Percentiles rank a stretch among this genome's conserved stretches.
These are phyloP conservation scores for Fraxinus greggii DNA, from an alignment of 305 asterid species.

Conservation along the genomic window DNA sequence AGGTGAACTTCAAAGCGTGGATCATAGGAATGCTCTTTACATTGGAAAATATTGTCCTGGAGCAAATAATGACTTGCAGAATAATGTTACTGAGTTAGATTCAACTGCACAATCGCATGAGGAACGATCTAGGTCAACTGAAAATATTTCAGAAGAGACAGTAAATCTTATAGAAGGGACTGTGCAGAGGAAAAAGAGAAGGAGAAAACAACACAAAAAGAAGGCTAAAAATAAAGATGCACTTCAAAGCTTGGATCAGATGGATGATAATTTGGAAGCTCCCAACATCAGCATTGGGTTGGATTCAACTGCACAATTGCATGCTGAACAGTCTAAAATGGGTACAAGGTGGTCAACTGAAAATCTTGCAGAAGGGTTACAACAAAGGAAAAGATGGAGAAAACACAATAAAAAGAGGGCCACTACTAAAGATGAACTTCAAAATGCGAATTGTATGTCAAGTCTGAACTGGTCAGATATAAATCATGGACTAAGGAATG, in stretches of 20 bases:
- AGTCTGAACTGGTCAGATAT: constrained; percentile 32
- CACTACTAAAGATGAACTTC: constrained; percentile 15
- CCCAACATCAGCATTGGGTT: constrained; percentile 5
- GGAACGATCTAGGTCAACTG: constrained; percentile 23
- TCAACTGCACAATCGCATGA: constrained; percentile 21
- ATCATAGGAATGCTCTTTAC: neutral
- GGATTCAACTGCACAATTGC: constrained; percentile 24
- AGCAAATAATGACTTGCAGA: neutral
- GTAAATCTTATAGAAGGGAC: constrained; percentile 18
- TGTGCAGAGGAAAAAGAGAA: constrained; percentile 15
- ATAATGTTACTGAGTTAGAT: constrained; percentile 22
- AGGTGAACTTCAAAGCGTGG: constrained; percentile 27
- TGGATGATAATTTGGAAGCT: constrained; percentile 24
- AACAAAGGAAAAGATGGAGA: constrained; percentile 24
- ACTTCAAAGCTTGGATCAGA: constrained; percentile 7
- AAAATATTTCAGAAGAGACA: constrained; percentile 16
- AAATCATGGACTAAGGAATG: constrained; percentile 18
- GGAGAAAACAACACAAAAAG: constrained; percentile 18
- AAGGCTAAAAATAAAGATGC: constrained; percentile 19
- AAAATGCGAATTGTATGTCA: constrained; percentile 20
- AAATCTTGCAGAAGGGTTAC: constrained; percentile 15
- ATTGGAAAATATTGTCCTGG: neutral
- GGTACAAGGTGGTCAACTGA: neutral
- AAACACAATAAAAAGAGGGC: constrained; percentile 19
- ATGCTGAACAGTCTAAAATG: constrained; percentile 27